Base-by-base conservation (phyloP, 129 eudicot species). In the Artemisia argyi region DNA sequence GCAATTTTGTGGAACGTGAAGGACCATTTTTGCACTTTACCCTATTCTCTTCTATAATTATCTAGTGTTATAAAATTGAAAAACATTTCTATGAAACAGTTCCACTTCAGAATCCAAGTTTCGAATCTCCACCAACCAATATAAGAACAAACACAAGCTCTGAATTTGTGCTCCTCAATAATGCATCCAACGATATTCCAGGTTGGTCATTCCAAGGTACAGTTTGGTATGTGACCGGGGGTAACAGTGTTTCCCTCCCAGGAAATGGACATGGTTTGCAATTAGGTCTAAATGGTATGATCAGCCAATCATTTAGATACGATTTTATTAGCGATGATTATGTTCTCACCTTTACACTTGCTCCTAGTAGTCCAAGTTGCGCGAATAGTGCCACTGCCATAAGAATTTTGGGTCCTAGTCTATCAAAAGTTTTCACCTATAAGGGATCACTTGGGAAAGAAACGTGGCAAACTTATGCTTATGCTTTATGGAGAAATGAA, bases 141-240 rank as follows among this genome's bases (percentile, higher is more conserved):
- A 16, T 72, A 32, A 59, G 80, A 12, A 26, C 70, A 58, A 75
- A 79, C 11, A 11, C 76, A 22, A 79, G 73, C 76, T 55, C 81
- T 46, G 76, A 69, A 53, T 71, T 58, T 26, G 42, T 17, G 65
- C 87, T 79, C 75, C 79, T 79, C 24, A 59, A 70, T 61, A 72
- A 18, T 56, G 44, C 67, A 59, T 7, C 49, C 50, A 78, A 68
- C 65, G 22, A 0, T 20, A 76, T 76, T 18, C 85, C 85, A 0
- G 85, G 85, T 48, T 81, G 81, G 85, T 76, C 80, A 7, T 74
- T 69, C 47, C 75, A 75, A 12, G 84, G 80, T 49, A 70, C 76
- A 0, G 73, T 80, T 32, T 80, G 77, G 80, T 75, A 80, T 64
- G 53, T 66, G 11, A 76, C 71, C 15, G 62, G 71, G 1, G 74